Evolutionary conservation across 306 rosid species (phyloP), one percentile per base, ranked within the genome.

Genomic region (Argentina anserina): DNA sequence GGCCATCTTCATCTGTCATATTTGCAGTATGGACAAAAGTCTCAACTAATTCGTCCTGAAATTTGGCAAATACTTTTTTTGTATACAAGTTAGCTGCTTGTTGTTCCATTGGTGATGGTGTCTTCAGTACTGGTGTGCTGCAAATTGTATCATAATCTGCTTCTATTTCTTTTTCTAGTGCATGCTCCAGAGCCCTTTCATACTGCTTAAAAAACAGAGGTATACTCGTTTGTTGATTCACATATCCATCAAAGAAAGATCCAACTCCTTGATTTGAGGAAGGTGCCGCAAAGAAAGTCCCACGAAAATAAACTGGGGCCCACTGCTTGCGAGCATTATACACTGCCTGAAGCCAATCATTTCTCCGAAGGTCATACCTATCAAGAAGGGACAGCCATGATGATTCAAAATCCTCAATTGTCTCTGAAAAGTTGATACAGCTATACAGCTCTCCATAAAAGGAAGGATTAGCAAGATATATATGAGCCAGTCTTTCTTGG

Each of bases 101-200:
- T 65, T 84, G 90, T 83, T 90, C 96, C 93, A 90, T 90, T 56
- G 96, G 96, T 71, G 96, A 87, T 61, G 92, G 93, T 28, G 96
- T 90, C 81, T 86, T 90, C 77, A 90, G 73, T 21, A 81, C 79
- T 64, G 96, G 93, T 43, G 84, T 81, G 33, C 86, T 84, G 79
- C 83, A 87, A 47, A 76, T 75, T 76, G 96, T 86, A 78, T 86
- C 88, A 25, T 68, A 81, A 81, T 90, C 96, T 25, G 93, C 88
- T 81, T 90, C 96, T 75, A 82, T 80, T 84, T 90, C 91, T 72
- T 83, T 90, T 75, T 90, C 91, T 61, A 87, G 40, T 62, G 91
- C 86, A 76, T 82, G 78, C 65, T 90, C 89, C 9, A 90, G 82
- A 37, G 84, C 92, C 68, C 75, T 81, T 83, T 90, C 96, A 80